Base-by-base conservation (phyloP, 2,329 filamentous ascomycete genomes). In the Calonectria pseudoturangicola region DNA sequence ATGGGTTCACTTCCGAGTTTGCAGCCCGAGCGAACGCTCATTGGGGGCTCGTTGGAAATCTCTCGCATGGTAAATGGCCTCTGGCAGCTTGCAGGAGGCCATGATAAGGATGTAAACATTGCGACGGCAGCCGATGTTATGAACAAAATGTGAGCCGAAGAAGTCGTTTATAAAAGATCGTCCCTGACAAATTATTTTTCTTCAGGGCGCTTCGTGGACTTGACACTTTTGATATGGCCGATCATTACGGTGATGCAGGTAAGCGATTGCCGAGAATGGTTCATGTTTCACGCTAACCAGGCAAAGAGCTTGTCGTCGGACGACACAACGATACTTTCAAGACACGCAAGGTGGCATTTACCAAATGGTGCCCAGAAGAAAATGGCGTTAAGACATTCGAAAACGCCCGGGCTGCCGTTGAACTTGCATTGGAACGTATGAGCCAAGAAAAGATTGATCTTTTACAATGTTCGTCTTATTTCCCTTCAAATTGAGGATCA, bases 311-410 rank as follows among this genome's bases (percentile, higher is more conserved):
- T 15, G 60, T 64, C 8, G 28, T 64, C 18, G 60, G 60, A 30
- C 27, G 21, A 4, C 39, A 47, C 18, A 45, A 21, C 18, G 21
- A 41, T 30, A 47, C 27, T 2, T 64, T 43, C 7, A 16, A 16
- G 4, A 30, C 39, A 3, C 2, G 7, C 2, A 47, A 25, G 25
- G 28, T 33, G 3, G 60, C 60, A 8, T 64, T 64, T 21, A 64
- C 60, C 27, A 64, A 64, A 15, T 64, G 60, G 60, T 64, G 60
- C 41, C 60, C 60, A 7, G 21, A n/a, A 12, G 60, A 64, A 45
- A n/a, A 64, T 18, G 60, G 60, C 21, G 18, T 64, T 16, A 64
- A 47, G 60, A 48, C 60, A 10, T 64, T 64, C 33, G 60, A 64
- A n/a, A 45, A 64, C 12, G 41, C 60, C 13, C 36, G 41, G 6